These are phyloP conservation scores for Eucalyptus marginata DNA, from an alignment of 345 rosid species.

Conservation along the genomic window DNA sequence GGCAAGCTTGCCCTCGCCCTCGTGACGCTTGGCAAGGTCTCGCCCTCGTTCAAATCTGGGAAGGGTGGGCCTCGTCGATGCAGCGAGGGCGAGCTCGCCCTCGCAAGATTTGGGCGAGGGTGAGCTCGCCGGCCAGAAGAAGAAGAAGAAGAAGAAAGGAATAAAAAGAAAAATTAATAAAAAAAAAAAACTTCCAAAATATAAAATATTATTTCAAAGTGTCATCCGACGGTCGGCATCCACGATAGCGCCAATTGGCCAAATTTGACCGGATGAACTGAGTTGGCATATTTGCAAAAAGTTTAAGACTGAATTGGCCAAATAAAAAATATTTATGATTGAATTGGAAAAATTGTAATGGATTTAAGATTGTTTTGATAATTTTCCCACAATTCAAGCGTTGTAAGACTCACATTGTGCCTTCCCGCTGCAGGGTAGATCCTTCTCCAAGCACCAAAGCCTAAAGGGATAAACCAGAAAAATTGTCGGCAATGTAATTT, in stretches of 20 bases:
- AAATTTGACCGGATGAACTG: accelerated
- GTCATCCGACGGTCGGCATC: accelerated
- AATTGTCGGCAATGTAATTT: too few relatives aligned
- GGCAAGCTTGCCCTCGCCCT: too few relatives aligned
- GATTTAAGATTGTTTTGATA: too few relatives aligned
- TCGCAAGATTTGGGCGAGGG: accelerated
- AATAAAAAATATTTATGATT: too few relatives aligned
- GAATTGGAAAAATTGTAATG: accelerated
- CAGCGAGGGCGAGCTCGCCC: accelerated
- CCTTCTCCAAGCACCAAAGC: conserved; percentile 57
- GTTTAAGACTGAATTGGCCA: accelerated
- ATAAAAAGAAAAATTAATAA: too few relatives aligned
- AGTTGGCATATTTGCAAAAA: accelerated
- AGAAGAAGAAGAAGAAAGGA: too few relatives aligned
- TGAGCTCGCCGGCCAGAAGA: too few relatives aligned
- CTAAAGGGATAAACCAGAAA: neutral
- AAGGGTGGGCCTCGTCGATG: accelerated
- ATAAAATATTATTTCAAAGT: too few relatives aligned
- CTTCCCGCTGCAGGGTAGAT: conserved; percentile 40
- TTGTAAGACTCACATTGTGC: conserved; percentile 30
- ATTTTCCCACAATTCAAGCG: neutral
- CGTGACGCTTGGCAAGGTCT: accelerated
- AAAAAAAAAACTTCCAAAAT: too few relatives aligned
- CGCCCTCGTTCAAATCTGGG: accelerated
- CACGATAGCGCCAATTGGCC: accelerated